These are phyloP conservation scores for Paraconiothyrium sp. DNA, from an alignment of 2,329 filamentous ascomycete genomes.

Conservation along the genomic window DNA sequence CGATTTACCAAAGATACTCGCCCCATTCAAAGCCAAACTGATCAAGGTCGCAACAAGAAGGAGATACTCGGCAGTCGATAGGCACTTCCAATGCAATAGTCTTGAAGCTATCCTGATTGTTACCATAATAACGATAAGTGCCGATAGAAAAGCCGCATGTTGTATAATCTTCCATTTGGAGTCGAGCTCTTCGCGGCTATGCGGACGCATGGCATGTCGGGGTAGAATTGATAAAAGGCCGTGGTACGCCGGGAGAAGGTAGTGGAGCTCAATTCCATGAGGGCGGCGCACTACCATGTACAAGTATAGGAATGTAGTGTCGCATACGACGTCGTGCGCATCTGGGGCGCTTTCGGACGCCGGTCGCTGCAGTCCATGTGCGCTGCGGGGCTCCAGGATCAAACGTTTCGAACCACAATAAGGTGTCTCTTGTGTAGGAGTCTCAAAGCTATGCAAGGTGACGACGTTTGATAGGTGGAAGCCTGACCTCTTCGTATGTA, in stretches of 20 bases:
- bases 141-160: constrained; percentile 4
- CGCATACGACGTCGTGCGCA: background rate
- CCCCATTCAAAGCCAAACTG: constrained; percentile 13
- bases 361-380: constrained; percentile 10
- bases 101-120: constrained; percentile 11
- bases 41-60: constrained; percentile 5
- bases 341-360: constrained; percentile 8
- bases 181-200: constrained; percentile 10
- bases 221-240: background rate
- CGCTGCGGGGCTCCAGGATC: constrained; percentile 2
- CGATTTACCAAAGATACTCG: constrained; percentile 9
- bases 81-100: constrained; percentile 13
- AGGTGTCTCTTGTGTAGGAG: background rate
- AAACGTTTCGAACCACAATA: background rate
- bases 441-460: background rate
- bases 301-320: constrained; percentile 9
- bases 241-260: constrained; percentile 1
- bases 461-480: constrained; percentile 6
- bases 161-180: constrained; percentile 12
- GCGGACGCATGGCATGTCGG: background rate
- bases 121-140: constrained; percentile 2
- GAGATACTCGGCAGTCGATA: constrained; percentile 11
- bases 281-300: constrained; percentile 3
- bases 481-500: background rate
- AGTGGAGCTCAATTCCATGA: constrained; percentile 8